Conservation (phyloP, 192 early-diverging fungal species). For the Podochytrium sp. region DNA sequence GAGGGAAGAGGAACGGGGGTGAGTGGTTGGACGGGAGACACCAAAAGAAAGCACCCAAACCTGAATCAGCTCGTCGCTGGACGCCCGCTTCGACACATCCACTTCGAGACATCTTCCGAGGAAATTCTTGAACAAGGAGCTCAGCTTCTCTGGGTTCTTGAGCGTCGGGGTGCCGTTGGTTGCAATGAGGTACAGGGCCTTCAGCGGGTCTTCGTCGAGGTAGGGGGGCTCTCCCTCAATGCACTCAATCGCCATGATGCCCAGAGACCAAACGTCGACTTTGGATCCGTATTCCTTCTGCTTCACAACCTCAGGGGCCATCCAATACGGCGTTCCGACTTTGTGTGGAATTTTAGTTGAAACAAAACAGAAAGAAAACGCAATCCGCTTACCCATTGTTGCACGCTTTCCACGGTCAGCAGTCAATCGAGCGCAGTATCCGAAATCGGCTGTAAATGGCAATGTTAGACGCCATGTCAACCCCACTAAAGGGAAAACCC, state of each 20-base stretch:
- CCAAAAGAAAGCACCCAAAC: slow-evolving; percentile 39
- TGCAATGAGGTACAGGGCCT: slow-evolving; percentile 70
- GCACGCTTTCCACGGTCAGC: slow-evolving; percentile 69
- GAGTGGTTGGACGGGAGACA: background rate
- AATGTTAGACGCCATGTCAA: slow-evolving; percentile 32
- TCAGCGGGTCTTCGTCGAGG: slow-evolving; percentile 89
- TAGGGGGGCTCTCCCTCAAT: slow-evolving; percentile 97
- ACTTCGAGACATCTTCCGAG: slow-evolving; percentile 90
- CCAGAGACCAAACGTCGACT: slow-evolving; percentile 97
- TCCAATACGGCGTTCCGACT: slow-evolving; percentile 90
- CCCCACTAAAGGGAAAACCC: background rate
- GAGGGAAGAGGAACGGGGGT: background rate
- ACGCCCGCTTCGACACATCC: slow-evolving; percentile 84
- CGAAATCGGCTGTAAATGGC: slow-evolving; percentile 75
- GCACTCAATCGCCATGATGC: slow-evolving; percentile 98
- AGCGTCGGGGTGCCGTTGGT: slow-evolving; percentile 93
- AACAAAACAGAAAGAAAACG: slow-evolving; percentile 8
- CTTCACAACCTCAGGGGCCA: slow-evolving; percentile 96
- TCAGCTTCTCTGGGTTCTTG: slow-evolving; percentile 85
- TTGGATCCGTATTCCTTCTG: slow-evolving; percentile 90
- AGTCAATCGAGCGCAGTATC: slow-evolving; percentile 81
- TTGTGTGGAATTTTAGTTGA: background rate
- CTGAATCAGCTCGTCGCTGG: slow-evolving; percentile 75
- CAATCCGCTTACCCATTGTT: slow-evolving; percentile 60
- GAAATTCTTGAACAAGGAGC: slow-evolving; percentile 86